These are phyloP conservation scores for Cucurbita maxima DNA, from an alignment of 306 rosid species.

Conservation along the genomic window DNA sequence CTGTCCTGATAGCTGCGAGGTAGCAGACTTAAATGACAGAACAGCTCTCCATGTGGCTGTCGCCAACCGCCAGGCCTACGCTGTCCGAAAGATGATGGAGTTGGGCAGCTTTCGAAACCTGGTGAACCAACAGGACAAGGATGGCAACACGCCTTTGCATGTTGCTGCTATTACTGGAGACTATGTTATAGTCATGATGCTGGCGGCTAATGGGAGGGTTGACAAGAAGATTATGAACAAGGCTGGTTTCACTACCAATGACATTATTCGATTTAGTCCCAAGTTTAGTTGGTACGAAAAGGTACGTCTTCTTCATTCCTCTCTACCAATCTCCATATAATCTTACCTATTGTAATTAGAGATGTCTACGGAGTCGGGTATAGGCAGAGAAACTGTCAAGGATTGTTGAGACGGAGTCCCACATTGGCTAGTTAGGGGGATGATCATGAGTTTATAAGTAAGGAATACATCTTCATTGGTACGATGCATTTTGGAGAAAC, in stretches of 20 bases:
- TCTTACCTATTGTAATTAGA: no score
- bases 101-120: neutral
- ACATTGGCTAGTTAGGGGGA: no score
- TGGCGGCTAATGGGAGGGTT: neutral
- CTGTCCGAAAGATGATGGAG: neutral
- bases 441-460: no score
- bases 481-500: no score
- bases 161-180: neutral
- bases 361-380: no score
- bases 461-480: no score
- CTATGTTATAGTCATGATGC: neutral
- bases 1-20: neutral
- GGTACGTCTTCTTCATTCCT: neutral
- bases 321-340: no score
- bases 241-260: neutral
- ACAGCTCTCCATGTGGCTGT: neutral
- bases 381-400: no score
- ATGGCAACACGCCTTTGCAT: slow-evolving; percentile 1
- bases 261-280: neutral
- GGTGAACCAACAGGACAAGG: neutral
- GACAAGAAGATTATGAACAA: neutral
- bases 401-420: no score
- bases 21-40: neutral
- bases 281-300: slow-evolving; percentile 2
- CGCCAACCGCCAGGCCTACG: neutral